Conservation (phyloP, 2,329 filamentous ascomycete species). For the Trichoderma sp. region DNA sequence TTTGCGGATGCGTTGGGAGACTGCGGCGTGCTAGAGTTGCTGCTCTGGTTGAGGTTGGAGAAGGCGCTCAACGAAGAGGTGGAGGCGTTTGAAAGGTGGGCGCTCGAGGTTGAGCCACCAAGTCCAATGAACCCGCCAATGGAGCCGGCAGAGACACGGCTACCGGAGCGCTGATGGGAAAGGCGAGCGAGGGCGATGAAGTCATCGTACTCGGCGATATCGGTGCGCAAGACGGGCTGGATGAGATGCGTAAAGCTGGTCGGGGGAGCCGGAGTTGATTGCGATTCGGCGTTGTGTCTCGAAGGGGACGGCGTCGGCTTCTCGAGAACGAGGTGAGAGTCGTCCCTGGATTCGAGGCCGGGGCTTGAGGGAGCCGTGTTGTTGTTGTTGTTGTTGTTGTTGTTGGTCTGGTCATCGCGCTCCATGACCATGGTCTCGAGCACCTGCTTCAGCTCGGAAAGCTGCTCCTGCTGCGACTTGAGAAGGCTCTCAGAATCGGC, state of each 20-base stretch:
- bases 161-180: constrained; percentile 62
- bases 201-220: constrained; percentile 80
- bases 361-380: constrained; percentile 80
- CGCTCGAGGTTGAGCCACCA: constrained; percentile 51
- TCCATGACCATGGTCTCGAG: constrained; percentile 84
- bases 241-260: constrained; percentile 81
- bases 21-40: constrained; percentile 58
- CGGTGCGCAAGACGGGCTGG: constrained; percentile 78
- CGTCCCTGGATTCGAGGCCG: constrained; percentile 64
- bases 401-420: constrained; percentile 69
- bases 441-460: constrained; percentile 85
- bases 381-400: constrained; percentile 33
- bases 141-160: constrained; percentile 72
- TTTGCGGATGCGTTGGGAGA: constrained; percentile 56
- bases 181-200: constrained; percentile 76
- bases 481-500: constrained; percentile 84
- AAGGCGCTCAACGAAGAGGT: constrained; percentile 58
- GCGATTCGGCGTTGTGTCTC: constrained; percentile 39
- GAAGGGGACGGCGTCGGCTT: constrained; percentile 37
- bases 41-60: constrained; percentile 50
- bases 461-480: constrained; percentile 87
- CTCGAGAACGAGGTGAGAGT: constrained; percentile 42
- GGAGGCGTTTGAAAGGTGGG: constrained; percentile 60
- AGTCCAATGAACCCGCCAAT: constrained; percentile 55
- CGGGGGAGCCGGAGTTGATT: constrained; percentile 58